Percentiles rank a stretch among this genome's conserved stretches.
Conservation (phyloP, 2,329 filamentous ascomycete species). For the Beauveria sp. region DNA sequence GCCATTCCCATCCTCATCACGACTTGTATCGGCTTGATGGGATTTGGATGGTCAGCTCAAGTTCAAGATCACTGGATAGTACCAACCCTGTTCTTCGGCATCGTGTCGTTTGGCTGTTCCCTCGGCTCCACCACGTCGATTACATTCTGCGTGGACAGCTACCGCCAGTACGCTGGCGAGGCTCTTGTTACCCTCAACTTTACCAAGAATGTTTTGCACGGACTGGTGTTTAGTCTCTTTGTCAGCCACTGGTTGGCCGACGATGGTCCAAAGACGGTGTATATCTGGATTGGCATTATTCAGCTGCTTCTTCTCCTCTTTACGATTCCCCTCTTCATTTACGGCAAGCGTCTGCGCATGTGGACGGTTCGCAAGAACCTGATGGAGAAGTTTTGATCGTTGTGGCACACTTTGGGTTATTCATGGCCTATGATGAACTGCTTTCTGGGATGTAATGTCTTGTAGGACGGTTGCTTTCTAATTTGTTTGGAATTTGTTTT, state of each 20-base stretch:
- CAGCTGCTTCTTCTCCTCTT: slow-evolving; percentile 68
- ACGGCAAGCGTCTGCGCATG: slow-evolving; percentile 83
- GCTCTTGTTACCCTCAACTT: slow-evolving; percentile 92
- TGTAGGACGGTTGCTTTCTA: neutral
- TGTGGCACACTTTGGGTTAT: neutral
- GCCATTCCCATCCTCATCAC: slow-evolving; percentile 68
- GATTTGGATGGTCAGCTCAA: slow-evolving; percentile 87
- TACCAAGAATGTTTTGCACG: slow-evolving; percentile 88
- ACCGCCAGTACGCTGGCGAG: slow-evolving; percentile 88
- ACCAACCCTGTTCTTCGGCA: slow-evolving; percentile 85
- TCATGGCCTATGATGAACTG: neutral
- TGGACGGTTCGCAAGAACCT: slow-evolving; percentile 84
- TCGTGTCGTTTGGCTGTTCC: slow-evolving; percentile 87
- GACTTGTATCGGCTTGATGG: slow-evolving; percentile 82
- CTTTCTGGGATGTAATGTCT: neutral
- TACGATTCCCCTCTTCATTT: slow-evolving; percentile 90
- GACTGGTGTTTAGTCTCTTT: slow-evolving; percentile 81
- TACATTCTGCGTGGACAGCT: slow-evolving; percentile 89
- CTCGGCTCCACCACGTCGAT: slow-evolving; percentile 86
- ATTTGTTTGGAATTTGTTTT: neutral
- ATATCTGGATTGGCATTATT: slow-evolving; percentile 76
- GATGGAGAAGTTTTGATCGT: slow-evolving; percentile 62
- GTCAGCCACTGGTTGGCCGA: slow-evolving; percentile 74
- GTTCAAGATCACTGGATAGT: slow-evolving; percentile 77
- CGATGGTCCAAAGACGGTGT: slow-evolving; percentile 71